A percentile compares a stretch with the other conserved stretches of the same genome.
phyloP scores from a whole-genome alignment of 1,139 yeast species.

The Torulaspora globosa region DNA sequence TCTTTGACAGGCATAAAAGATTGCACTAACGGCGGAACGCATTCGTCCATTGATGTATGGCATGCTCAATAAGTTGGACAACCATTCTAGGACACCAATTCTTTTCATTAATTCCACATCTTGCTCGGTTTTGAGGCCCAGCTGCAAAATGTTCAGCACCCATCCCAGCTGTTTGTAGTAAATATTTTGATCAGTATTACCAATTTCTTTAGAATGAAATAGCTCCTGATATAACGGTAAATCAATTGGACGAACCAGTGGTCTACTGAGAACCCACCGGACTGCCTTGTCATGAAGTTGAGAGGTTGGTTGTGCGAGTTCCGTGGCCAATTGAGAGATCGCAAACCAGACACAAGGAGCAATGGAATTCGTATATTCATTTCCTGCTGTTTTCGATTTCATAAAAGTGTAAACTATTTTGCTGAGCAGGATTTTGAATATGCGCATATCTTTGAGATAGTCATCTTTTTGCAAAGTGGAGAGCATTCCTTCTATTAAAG shows the following conservation, averaged over 20 bases:
- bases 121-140: constrained; percentile 44
- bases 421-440: constrained; percentile 56
- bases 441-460: constrained; percentile 55
- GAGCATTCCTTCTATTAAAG: constrained; percentile 45
- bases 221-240: constrained; percentile 61
- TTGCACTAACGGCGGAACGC: constrained; percentile 40
- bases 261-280: constrained; percentile 50
- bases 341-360: constrained; percentile 45
- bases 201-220: constrained; percentile 38
- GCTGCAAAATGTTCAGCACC: constrained; percentile 52
- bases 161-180: constrained; percentile 60
- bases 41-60: constrained; percentile 46
- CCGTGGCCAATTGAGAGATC: constrained; percentile 52
- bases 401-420: constrained; percentile 53
- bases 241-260: constrained; percentile 49
- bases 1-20: constrained; percentile 50
- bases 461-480: constrained; percentile 35
- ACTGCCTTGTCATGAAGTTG: constrained; percentile 64
- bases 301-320: constrained; percentile 66
- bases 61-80: constrained; percentile 51
- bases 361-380: constrained; percentile 30
- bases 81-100: constrained; percentile 63
- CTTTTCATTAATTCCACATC: constrained; percentile 54
- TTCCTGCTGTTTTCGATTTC: constrained; percentile 13
- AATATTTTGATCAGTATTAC: constrained; percentile 43